Percentiles rank a stretch among this genome's conserved stretches.
Conservation (phyloP, 1,139 yeast genomes). For the Saccharomyces hybrid region DNA sequence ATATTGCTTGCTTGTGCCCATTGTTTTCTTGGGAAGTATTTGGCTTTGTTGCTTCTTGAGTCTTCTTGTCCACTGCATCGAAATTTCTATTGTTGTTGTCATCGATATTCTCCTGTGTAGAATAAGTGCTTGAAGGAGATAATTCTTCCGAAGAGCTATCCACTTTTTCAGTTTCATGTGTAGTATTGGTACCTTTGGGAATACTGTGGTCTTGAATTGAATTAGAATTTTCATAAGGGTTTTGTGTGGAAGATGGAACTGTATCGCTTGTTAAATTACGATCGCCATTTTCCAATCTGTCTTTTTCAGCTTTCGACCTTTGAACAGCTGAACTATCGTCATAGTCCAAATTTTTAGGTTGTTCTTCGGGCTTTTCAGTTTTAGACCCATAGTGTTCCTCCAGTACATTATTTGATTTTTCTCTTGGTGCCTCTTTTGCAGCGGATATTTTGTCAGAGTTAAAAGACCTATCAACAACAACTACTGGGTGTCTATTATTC, state of each 20-base stretch:
- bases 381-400: too few relatives aligned
- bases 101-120: not conserved
- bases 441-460: not conserved
- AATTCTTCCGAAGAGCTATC: not conserved
- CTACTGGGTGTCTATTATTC: not conserved
- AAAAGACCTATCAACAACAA: not conserved
- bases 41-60: not conserved
- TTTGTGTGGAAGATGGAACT: not conserved
- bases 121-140: not conserved
- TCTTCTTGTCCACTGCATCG: not conserved
- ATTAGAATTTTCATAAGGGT: constrained; percentile 3
- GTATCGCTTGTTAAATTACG: not conserved
- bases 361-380: too few relatives aligned
- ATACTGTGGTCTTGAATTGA: not conserved
- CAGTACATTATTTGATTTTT: too few relatives aligned
- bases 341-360: too few relatives aligned
- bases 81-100: not conserved
- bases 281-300: constrained; percentile 1
- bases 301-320: not conserved
- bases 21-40: constrained; percentile 1
- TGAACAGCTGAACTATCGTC: not conserved
- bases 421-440: too few relatives aligned
- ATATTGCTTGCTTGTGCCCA: not conserved
- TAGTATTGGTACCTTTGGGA: not conserved
- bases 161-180: not conserved